Evolutionary conservation across 257 asterid species (phyloP), one percentile per base, ranked within the genome.

Genomic region (Fraxinus anomala): DNA sequence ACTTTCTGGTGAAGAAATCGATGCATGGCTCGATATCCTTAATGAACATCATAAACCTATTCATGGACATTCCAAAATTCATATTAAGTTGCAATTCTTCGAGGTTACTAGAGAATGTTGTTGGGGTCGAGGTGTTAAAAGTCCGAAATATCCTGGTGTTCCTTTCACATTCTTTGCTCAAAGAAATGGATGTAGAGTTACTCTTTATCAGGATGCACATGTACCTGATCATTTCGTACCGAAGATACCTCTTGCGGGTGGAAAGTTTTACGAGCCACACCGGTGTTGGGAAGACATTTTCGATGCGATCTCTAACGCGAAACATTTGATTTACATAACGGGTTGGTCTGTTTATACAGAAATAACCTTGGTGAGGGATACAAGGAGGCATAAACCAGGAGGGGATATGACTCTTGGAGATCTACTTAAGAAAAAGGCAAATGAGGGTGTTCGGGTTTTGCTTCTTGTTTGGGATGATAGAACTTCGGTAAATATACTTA

Each of bases 401-500:
- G 93, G 91, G 1, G 94, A 91, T 40, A 13, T 82, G 70, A 88
- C 92, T 3, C 79, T 91, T 0, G 96, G 96, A 0, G 93, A 91
- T 42, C 78, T 91, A 7, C 85, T 91, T 0, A 86, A 89, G 89
- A 89, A 84, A 31, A 89, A 82, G 74, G 96, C 96, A 1, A 74
- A 76, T n/a, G 91, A 91, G 54, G 96, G 96, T 0, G 91, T 91
- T n/a, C 77, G 92, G 34, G 96, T 91, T 1, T 70, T 91, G 0
- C 83, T 91, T 89, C 87, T 91, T 0, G 91, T 91, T 37, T 91
- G 96, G 96, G 94, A 91, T 11, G 96, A 91, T n/a, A 44, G 94
- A 63, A 91, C 96, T 12, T 91, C 96, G 0, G 96, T 89, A 0
- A 71, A 70, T 3, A 5, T 88, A 69, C 74, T 91, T 16, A 91